A percentile compares a stretch with the other conserved stretches of the same genome.
phyloP scores from a whole-genome alignment of 192 early-diverging fungal genomes.

The Chytriomyces sp. region DNA sequence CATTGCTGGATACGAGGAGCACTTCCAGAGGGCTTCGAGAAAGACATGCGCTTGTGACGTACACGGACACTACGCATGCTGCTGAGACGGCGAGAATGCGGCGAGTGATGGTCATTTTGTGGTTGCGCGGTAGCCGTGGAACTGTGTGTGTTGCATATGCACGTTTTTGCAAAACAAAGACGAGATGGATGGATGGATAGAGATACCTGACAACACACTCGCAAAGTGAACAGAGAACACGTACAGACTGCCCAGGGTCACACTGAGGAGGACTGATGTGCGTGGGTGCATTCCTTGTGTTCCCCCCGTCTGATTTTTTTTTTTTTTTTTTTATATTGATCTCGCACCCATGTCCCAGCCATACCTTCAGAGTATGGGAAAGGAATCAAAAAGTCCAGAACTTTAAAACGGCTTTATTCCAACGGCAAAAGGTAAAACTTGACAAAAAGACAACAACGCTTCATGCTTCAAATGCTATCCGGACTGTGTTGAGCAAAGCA shows the following conservation, averaged over 20 bases:
- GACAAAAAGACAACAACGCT: not conserved
- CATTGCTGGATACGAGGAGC: not conserved
- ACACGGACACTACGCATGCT: not conserved
- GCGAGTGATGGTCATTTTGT: not conserved
- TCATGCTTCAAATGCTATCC: not conserved
- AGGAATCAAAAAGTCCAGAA: not conserved
- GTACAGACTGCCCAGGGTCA: too few species aligned
- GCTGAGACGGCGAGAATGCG: not conserved
- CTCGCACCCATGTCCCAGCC: too few species aligned
- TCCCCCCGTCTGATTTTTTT: too few species aligned
- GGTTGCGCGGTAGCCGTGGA: not conserved
- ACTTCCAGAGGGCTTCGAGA: not conserved
- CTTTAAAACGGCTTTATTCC: not conserved
- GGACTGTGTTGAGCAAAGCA: not conserved
- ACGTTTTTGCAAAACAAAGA: too few species aligned
- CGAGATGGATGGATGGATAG: too few species aligned
- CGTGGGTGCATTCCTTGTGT: too few species aligned
- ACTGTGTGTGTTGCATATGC: too few species aligned
- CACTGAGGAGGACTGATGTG: too few species aligned
- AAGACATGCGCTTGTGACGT: not conserved
- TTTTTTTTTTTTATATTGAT: conserved; percentile 2
- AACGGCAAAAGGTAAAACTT: not conserved
- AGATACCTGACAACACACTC: too few species aligned
- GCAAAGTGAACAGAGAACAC: too few species aligned
- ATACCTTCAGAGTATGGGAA: too few species aligned